Conservation (phyloP, 306 rosid species). For the Phaseolus lunatus region DNA sequence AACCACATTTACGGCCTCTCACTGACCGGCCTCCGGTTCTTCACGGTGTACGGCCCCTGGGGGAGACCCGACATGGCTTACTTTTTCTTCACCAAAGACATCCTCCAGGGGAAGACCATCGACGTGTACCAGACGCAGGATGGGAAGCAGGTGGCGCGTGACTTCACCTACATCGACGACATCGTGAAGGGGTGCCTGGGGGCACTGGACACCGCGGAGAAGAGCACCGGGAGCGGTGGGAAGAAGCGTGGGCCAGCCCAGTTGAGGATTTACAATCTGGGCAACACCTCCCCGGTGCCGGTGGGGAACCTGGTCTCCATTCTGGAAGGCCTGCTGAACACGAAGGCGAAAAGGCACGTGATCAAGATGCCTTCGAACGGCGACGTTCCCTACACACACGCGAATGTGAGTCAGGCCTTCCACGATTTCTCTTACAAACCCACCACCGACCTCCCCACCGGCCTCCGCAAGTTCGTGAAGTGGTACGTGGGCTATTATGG, state of each 20-base stretch:
- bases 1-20: slow-evolving; percentile 88
- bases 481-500: slow-evolving; percentile 93
- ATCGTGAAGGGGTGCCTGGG: slow-evolving; percentile 81
- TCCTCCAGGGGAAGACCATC: slow-evolving; percentile 72
- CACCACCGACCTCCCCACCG: slow-evolving; percentile 72
- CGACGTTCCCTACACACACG: slow-evolving; percentile 91
- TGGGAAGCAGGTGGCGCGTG: slow-evolving; percentile 95
- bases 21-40: slow-evolving; percentile 80
- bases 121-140: slow-evolving; percentile 71
- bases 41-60: slow-evolving; percentile 95
- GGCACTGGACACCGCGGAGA: slow-evolving; percentile 75
- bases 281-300: slow-evolving; percentile 90
- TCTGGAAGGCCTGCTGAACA: slow-evolving; percentile 56
- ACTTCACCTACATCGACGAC: slow-evolving; percentile 89
- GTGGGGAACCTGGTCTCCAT: slow-evolving; percentile 78
- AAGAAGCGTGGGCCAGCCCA: slow-evolving; percentile 77
- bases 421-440: slow-evolving; percentile 78
- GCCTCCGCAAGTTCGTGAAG: slow-evolving; percentile 84
- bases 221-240: slow-evolving; percentile 84
- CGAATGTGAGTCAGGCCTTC: slow-evolving; percentile 78
- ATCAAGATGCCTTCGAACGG: slow-evolving; percentile 90
- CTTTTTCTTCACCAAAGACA: slow-evolving; percentile 86
- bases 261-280: slow-evolving; percentile 75
- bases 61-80: slow-evolving; percentile 96
- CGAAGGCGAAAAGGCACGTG: slow-evolving; percentile 76